A percentile compares a stretch with the other conserved stretches of the same genome.
Conservation (phyloP, 225 moss, liverwort and hornwort genomes). For the Physcomitrium patens region DNA sequence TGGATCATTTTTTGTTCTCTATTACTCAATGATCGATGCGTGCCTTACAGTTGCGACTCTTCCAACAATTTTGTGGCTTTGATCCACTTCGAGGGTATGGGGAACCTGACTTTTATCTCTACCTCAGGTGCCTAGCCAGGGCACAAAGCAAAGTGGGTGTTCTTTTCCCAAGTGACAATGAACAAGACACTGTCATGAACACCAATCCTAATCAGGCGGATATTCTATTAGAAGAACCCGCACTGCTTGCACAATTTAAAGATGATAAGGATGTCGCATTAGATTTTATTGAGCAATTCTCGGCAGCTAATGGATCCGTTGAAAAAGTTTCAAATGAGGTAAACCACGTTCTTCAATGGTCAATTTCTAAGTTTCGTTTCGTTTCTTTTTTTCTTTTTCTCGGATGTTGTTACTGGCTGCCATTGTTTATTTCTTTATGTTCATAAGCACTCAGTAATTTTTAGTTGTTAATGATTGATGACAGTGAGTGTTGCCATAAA, state of each 20-base stretch:
- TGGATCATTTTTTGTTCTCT: not conserved
- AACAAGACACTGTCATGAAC: conserved; percentile 85
- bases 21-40: not conserved
- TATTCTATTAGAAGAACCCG: conserved; percentile 76
- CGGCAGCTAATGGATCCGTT: conserved; percentile 55
- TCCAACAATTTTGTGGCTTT: conserved; percentile 88
- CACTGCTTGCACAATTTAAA: conserved; percentile 64
- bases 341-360: not conserved
- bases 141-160: conserved; percentile 69
- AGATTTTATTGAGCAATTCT: conserved; percentile 77
- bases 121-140: conserved; percentile 71
- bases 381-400: too few species aligned
- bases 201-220: conserved; percentile 77
- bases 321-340: conserved; percentile 93
- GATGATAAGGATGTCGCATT: conserved; percentile 55
- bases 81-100: conserved; percentile 83
- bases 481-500: not conserved
- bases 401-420: not conserved
- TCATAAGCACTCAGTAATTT: not conserved
- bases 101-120: conserved; percentile 88
- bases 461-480: not conserved
- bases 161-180: conserved; percentile 80
- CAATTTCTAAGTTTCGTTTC: not conserved
- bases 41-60: conserved; percentile 54
- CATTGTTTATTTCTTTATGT: too few species aligned